Conservation (phyloP, 768 basidiomycete genomes). For the Coprinellus micaceus region DNA sequence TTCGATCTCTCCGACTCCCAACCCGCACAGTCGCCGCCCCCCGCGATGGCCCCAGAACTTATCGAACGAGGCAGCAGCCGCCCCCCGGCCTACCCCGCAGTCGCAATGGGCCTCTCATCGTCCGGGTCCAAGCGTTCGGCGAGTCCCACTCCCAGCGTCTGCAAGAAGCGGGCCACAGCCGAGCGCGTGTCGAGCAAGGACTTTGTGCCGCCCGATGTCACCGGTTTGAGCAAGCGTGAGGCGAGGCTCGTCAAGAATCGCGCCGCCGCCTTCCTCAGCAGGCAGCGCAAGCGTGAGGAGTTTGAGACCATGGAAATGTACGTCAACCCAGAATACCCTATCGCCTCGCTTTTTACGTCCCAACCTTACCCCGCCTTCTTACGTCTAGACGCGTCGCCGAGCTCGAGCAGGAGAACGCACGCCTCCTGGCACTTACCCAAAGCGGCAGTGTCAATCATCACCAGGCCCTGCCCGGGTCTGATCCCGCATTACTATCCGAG, state of each 20-base stretch:
- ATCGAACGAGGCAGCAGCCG: conserved; percentile 7
- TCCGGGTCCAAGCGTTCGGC: conserved; percentile 40
- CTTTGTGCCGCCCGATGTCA: conserved; percentile 85
- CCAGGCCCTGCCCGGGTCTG: conserved; percentile 14
- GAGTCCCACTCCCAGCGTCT: conserved; percentile 32
- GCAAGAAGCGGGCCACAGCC: conserved; percentile 44
- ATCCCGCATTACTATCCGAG: conserved; percentile 46
- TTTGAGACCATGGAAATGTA: conserved; percentile 90
- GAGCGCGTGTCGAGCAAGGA: conserved; percentile 68
- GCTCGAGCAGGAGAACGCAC: conserved; percentile 79
- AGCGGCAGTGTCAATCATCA: conserved; percentile 27
- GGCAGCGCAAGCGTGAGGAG: conserved; percentile 89
- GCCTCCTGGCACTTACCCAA: conserved; percentile 60
- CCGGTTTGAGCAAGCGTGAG: conserved; percentile 85
- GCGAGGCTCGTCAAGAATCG: conserved; percentile 90
- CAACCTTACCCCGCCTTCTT: conserved; percentile 18
- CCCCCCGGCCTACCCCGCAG: conserved; percentile 33
- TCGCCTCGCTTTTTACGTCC: conserved; percentile 16
- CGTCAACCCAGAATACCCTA: conserved; percentile 40
- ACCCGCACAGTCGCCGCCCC: conserved; percentile 13
- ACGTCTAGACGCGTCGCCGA: conserved; percentile 70
- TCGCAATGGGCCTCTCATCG: conserved; percentile 19
- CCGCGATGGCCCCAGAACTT: conserved; percentile 24
- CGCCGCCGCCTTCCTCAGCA: conserved; percentile 86
- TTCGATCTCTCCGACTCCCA: conserved; percentile 56